Evolutionary conservation across 257 asterid genomes (phyloP).

Genomic region (Nicotiana paniculata): DNA sequence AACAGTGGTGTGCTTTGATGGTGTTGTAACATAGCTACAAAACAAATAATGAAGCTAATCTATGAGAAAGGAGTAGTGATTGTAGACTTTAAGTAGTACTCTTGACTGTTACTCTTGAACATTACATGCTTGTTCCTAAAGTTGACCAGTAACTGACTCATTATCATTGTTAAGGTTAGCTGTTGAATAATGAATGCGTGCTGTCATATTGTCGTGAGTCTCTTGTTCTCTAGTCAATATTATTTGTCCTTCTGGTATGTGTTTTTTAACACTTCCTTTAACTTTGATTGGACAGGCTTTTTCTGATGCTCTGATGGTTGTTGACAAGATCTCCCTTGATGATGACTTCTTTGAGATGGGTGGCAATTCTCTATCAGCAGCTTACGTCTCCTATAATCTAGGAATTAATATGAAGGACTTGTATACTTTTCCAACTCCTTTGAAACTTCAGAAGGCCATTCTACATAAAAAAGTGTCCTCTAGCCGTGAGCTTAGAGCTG

Average conservation of each 20-base stretch:
- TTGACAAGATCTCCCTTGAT: slow-evolving; percentile 49
- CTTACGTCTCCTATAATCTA: slow-evolving; percentile 64
- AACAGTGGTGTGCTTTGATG: not conserved
- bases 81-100: slow-evolving; percentile 1
- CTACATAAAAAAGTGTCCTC: slow-evolving; percentile 23
- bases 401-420: slow-evolving; percentile 82
- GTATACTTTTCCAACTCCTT: slow-evolving; percentile 64
- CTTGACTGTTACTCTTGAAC: not conserved
- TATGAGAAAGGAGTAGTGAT: not conserved
- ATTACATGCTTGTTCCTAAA: not conserved
- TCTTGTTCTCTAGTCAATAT: not conserved
- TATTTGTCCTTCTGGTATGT: slow-evolving; percentile 6
- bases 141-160: not conserved
- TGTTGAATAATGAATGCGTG: not conserved
- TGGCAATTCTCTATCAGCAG: slow-evolving; percentile 84
- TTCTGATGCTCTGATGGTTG: slow-evolving; percentile 62
- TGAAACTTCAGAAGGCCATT: slow-evolving; percentile 63
- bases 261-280: not conserved
- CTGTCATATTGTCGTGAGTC: not conserved
- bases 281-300: slow-evolving; percentile 48
- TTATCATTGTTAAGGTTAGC: not conserved
- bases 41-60: not conserved
- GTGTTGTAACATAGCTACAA: not conserved
- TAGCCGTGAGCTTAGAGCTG: slow-evolving; percentile 20
- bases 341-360: slow-evolving; percentile 84